Evolutionary conservation across 2,329 filamentous ascomycete genomes (phyloP).

Genomic region (Penicillium capsulatum): DNA sequence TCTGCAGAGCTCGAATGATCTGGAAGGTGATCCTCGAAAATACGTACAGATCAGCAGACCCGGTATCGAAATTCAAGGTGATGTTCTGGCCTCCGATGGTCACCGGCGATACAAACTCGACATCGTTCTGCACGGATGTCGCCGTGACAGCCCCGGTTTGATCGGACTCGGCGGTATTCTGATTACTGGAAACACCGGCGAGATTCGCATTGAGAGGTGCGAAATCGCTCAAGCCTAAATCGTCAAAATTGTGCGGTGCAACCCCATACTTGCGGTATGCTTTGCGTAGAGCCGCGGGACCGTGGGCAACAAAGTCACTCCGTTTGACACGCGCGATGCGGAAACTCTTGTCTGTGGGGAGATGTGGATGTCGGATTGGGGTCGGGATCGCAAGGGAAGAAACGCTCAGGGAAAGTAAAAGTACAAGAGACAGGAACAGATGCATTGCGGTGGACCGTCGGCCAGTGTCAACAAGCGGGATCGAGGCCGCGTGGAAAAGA

Average conservation of each 20-base stretch:
- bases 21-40: too few species aligned
- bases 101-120: conserved; percentile 67
- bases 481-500: too few species aligned
- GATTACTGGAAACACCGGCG: conserved; percentile 17
- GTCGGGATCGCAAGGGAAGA: conserved; percentile 34
- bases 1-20: too few species aligned
- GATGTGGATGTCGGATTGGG: conserved; percentile 7
- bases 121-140: conserved; percentile 61
- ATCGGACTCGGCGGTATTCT: conserved; percentile 22
- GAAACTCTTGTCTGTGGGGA: conserved; percentile 49
- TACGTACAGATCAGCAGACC: conserved; percentile 64
- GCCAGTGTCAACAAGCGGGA: neutral
- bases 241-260: conserved; percentile 40
- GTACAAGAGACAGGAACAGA: conserved; percentile 25
- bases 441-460: conserved; percentile 25
- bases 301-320: conserved; percentile 54
- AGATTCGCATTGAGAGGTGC: conserved; percentile 27
- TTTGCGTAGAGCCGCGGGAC: conserved; percentile 59
- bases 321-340: conserved; percentile 57
- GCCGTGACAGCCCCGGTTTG: conserved; percentile 58
- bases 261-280: conserved; percentile 66
- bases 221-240: conserved; percentile 35
- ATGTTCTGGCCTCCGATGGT: conserved; percentile 65
- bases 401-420: conserved; percentile 31
- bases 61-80: conserved; percentile 70